Conservation (phyloP, 345 rosid species). For the Anastatica hierochuntica region DNA sequence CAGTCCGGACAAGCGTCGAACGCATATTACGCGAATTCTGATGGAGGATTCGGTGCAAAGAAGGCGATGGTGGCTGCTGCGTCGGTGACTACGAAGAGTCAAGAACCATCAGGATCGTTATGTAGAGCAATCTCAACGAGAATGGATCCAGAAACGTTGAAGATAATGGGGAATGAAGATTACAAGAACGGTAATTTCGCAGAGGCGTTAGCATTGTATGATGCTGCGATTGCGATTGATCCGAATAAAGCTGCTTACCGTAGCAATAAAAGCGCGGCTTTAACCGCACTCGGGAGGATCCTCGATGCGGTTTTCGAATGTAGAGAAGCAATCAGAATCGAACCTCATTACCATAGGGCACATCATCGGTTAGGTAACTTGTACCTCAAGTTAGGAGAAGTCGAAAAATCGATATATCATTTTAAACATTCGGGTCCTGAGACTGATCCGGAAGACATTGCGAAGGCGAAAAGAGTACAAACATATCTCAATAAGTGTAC, state of each 20-base stretch:
- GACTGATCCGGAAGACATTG: constrained; percentile 61
- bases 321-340: constrained; percentile 82
- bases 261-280: constrained; percentile 88
- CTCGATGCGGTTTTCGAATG: constrained; percentile 88
- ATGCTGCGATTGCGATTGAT: constrained; percentile 87
- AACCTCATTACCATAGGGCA: constrained; percentile 83
- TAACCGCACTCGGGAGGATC: constrained; percentile 72
- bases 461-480: constrained; percentile 55
- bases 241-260: constrained; percentile 80
- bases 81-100: constrained; percentile 13
- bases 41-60: constrained; percentile 38
- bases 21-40: constrained; percentile 22
- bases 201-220: constrained; percentile 81
- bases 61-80: constrained; percentile 21
- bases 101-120: constrained; percentile 37
- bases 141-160: constrained; percentile 91
- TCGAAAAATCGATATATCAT: constrained; percentile 75
- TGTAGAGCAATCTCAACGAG: constrained; percentile 82
- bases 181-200: constrained; percentile 86
- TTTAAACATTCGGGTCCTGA: constrained; percentile 82
- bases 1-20: constrained; percentile 30
- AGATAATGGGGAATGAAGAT: constrained; percentile 95
- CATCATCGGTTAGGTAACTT: constrained; percentile 85
- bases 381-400: constrained; percentile 81
- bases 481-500: constrained; percentile 51